phyloP scores from a whole-genome alignment of 1,139 yeast genomes.

The Oligophagozyma castellii region DNA sequence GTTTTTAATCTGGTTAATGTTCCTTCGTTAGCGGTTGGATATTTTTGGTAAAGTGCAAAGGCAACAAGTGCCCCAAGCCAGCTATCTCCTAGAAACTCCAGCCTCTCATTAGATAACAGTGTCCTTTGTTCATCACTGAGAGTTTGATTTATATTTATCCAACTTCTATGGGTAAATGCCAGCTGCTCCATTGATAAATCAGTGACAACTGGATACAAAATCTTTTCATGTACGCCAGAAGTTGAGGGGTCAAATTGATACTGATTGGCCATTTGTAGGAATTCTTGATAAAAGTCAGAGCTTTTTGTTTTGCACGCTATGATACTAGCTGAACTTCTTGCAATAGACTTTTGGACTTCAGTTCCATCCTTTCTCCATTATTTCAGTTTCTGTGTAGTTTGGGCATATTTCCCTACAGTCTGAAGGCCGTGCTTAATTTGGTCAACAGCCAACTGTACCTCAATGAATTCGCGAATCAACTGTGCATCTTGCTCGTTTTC shows the following conservation, averaged over 20 bases:
- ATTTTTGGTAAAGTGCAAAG: constrained; percentile 41
- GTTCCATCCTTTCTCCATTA: too few relatives aligned
- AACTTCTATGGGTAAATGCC: constrained; percentile 12
- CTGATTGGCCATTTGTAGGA: not conserved
- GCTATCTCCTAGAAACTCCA: constrained; percentile 85
- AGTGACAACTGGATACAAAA: constrained; percentile 7
- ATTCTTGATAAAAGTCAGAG: too few relatives aligned
- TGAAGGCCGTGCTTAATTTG: constrained; percentile 2
- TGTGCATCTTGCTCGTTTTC: not conserved
- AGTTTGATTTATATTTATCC: constrained; percentile 7
- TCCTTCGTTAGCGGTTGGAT: constrained; percentile 67
- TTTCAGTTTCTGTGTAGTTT: too few relatives aligned
- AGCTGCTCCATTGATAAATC: constrained; percentile 8
- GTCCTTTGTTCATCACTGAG: constrained; percentile 8
- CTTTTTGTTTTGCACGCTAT: too few relatives aligned
- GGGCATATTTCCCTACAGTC: too few relatives aligned
- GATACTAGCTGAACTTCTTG: too few relatives aligned
- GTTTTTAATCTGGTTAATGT: constrained; percentile 55
- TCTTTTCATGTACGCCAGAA: constrained; percentile 6
- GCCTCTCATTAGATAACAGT: constrained; percentile 45
- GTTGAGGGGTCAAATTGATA: not conserved
- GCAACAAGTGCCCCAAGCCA: constrained; percentile 59
- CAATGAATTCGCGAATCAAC: constrained; percentile 6
- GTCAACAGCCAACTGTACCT: constrained; percentile 9
- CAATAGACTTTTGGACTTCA: too few relatives aligned